Conservation (phyloP, 768 basidiomycete genomes). For the Leccinum fibrillosum region DNA sequence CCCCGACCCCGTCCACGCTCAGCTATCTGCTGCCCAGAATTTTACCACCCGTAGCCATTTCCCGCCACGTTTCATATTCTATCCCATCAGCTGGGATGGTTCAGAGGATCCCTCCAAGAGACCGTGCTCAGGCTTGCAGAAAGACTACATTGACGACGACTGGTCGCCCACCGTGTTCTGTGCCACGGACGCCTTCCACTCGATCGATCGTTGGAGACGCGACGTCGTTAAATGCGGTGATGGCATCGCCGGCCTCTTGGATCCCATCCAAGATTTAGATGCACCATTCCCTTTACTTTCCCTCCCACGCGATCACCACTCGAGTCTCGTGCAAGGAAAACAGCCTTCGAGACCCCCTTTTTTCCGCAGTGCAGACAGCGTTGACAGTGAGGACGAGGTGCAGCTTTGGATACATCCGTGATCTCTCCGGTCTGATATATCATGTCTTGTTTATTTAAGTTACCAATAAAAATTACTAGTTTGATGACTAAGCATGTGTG, state of each 20-base stretch:
- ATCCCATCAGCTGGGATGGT: slow-evolving; percentile 26
- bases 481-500: slow-evolving; percentile 21
- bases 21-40: background rate
- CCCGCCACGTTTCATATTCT: slow-evolving; percentile 25
- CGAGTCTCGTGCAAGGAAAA: background rate
- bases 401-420: slow-evolving; percentile 15
- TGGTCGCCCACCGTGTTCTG: slow-evolving; percentile 19
- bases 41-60: slow-evolving; percentile 6
- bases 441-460: too few species aligned
- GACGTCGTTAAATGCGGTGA: slow-evolving; percentile 9
- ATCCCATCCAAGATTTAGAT: slow-evolving; percentile 15
- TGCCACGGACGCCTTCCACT: slow-evolving; percentile 19
- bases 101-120: slow-evolving; percentile 12
- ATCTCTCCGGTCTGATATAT: background rate
- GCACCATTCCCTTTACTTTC: slow-evolving; percentile 10
- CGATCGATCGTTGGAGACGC: slow-evolving; percentile 24
- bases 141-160: slow-evolving; percentile 32
- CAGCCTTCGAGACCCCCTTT: background rate
- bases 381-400: slow-evolving; percentile 10
- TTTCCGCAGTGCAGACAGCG: background rate
- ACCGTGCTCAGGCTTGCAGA: background rate
- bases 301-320: slow-evolving; percentile 1
- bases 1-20: slow-evolving; percentile 17
- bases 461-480: too few species aligned
- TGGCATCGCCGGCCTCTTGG: slow-evolving; percentile 10